These are phyloP conservation scores for Urtica urens DNA, from an alignment of 306 rosid genomes.

Conservation along the genomic window DNA sequence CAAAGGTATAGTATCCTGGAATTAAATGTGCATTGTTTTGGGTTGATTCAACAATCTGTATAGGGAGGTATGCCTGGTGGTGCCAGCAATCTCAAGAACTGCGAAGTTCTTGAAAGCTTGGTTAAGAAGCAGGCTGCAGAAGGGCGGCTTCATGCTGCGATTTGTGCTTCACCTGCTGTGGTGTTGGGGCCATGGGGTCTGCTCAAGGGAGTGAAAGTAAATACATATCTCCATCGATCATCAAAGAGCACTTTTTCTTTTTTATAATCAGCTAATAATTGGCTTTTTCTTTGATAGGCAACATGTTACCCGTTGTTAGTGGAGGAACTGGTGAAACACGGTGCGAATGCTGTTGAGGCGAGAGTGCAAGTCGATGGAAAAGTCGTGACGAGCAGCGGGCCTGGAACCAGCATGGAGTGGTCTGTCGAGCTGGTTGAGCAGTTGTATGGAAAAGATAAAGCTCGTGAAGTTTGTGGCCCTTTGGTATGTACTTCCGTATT, in stretches of 20 bases:
- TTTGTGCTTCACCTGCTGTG: slow-evolving; percentile 93
- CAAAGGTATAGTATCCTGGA: neutral
- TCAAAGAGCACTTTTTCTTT: neutral
- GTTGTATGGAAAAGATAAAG: slow-evolving; percentile 75
- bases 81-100: slow-evolving; percentile 43
- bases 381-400: slow-evolving; percentile 80
- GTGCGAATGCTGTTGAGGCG: slow-evolving; percentile 60
- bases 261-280: neutral
- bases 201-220: slow-evolving; percentile 75
- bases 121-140: slow-evolving; percentile 64
- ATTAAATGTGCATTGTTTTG: neutral
- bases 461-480: slow-evolving; percentile 74
- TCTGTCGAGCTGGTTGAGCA: slow-evolving; percentile 65
- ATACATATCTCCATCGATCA: neutral
- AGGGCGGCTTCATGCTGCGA: slow-evolving; percentile 68
- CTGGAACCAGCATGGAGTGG: slow-evolving; percentile 88
- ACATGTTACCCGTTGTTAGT: slow-evolving; percentile 69
- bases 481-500: slow-evolving; percentile 36
- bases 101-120: slow-evolving; percentile 35
- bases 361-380: slow-evolving; percentile 79
- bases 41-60: slow-evolving; percentile 10
- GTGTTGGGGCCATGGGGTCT: slow-evolving; percentile 84
- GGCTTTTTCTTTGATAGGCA: slow-evolving; percentile 46
- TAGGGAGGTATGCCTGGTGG: slow-evolving; percentile 97
- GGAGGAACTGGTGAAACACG: slow-evolving; percentile 61